Evolutionary conservation across 2,329 filamentous ascomycete species (phyloP).

Genomic region (Verticillium longisporum): DNA sequence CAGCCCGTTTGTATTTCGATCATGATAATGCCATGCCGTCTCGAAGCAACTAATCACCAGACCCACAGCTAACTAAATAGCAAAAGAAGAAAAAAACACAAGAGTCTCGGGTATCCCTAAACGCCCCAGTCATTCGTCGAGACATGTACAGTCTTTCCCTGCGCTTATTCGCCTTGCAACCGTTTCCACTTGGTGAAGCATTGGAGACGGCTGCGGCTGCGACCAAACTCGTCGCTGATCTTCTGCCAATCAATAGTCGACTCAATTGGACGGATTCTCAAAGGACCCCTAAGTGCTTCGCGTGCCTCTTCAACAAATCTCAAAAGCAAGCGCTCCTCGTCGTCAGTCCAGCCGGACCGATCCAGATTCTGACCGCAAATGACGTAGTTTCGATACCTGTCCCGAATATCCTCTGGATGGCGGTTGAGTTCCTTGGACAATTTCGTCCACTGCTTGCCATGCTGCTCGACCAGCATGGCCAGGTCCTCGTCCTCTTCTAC

Average conservation of each 20-base stretch:
- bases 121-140: neutral
- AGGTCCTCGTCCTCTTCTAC: conserved; percentile 51
- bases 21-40: neutral
- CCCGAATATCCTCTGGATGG: conserved; percentile 57
- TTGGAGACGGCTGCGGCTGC: conserved; percentile 57
- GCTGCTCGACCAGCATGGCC: conserved; percentile 32
- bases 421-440: conserved; percentile 60
- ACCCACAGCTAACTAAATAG: neutral
- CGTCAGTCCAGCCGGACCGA: conserved; percentile 48
- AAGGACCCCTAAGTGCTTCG: conserved; percentile 16
- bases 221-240: conserved; percentile 56
- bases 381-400: conserved; percentile 64
- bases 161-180: neutral
- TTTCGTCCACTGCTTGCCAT: conserved; percentile 51
- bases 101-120: neutral
- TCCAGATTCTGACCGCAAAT: conserved; percentile 47
- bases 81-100: neutral
- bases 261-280: conserved; percentile 32
- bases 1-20: neutral
- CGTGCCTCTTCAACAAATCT: conserved; percentile 43
- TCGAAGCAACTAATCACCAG: neutral
- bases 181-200: conserved; percentile 61
- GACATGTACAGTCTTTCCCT: neutral
- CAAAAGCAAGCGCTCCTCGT: conserved; percentile 46
- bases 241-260: conserved; percentile 57